phyloP scores from a whole-genome alignment of 2,329 filamentous ascomycete genomes.

The Alternaria burnsii region DNA sequence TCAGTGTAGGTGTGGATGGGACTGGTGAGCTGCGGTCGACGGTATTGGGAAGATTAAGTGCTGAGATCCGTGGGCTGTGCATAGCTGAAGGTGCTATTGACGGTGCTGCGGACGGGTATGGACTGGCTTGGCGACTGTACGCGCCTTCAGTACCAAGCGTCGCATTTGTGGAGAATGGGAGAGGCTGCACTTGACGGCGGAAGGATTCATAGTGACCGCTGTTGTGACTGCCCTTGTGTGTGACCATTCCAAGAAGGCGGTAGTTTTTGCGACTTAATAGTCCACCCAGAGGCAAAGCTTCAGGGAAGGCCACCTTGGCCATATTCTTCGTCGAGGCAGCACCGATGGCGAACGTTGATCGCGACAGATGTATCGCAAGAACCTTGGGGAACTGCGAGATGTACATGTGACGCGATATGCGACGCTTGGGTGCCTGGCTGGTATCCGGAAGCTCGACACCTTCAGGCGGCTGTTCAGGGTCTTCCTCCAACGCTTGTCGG shows the following conservation, averaged over 20 bases:
- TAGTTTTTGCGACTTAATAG: slow-evolving; percentile 81
- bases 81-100: slow-evolving; percentile 49
- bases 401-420: slow-evolving; percentile 85
- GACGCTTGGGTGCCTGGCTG: slow-evolving; percentile 78
- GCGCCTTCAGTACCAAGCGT: slow-evolving; percentile 78
- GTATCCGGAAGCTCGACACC: slow-evolving; percentile 78
- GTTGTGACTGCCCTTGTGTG: slow-evolving; percentile 93
- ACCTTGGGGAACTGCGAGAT: slow-evolving; percentile 90
- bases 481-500: slow-evolving; percentile 73
- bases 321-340: slow-evolving; percentile 88
- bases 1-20: slow-evolving; percentile 32
- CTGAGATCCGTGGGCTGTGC: slow-evolving; percentile 58
- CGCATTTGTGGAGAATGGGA: slow-evolving; percentile 83
- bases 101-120: slow-evolving; percentile 54
- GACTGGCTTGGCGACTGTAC: slow-evolving; percentile 69
- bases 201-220: slow-evolving; percentile 98
- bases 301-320: slow-evolving; percentile 92
- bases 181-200: slow-evolving; percentile 79
- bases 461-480: slow-evolving; percentile 80
- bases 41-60: slow-evolving; percentile 36
- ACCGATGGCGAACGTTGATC: slow-evolving; percentile 86
- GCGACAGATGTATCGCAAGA: slow-evolving; percentile 88
- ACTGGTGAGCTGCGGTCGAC: slow-evolving; percentile 39
- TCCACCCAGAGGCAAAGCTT: slow-evolving; percentile 82
- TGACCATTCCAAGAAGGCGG: slow-evolving; percentile 85